Evolutionary conservation across 2,329 filamentous ascomycete genomes (phyloP), one percentile per base, ranked within the genome.

Genomic region (Tolypocladium tropicale): DNA sequence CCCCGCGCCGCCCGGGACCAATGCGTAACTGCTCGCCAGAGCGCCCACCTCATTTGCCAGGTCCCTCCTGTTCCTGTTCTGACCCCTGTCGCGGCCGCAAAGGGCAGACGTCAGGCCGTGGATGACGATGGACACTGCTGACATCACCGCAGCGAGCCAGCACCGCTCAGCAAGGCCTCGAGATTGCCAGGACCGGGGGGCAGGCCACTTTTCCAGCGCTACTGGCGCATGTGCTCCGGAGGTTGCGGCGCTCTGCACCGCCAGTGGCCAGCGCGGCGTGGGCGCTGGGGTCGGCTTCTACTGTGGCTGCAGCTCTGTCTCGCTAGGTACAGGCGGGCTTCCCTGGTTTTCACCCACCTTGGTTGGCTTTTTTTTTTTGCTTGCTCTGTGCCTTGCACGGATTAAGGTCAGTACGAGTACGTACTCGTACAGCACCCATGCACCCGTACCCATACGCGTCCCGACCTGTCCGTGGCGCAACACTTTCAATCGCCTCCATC

Each of bases 251-350:
- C 46, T 16, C 28, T 32, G 16, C 16, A 6, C 46, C 12, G 46
- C 28, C 46, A 49, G 46, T 32, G 46, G 46, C 46, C 28, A 32
- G 28, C 3, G 25, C 18, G 25, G 50, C 41, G 11, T 43, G 21
- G 39, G n/a, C 33, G 25, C 34, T 12, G 21, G n/a, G n/a, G 53
- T 54, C 43, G 53, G 43, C 50, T 30, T n/a, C 21, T 4, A 14
- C 28, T 54, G 53, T 54, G 53, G 53, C 53, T 54, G 53, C 33
- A 54, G 53, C 43, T 48, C 21, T 21, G 37, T 18, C 36, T 21
- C 18, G 36, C 36, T 39, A 5, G 36, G 4, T n/a, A n/a, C n/a
- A n/a, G n/a, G n/a, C n/a, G n/a, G n/a, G n/a, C n/a, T n/a, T n/a
- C n/a, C n/a, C n/a, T n/a, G n/a, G n/a, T n/a, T n/a, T n/a, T n/a